These are phyloP conservation scores for Lizanozyma gosingica DNA, from an alignment of 1,139 yeast genomes.

Conservation along the genomic window DNA sequence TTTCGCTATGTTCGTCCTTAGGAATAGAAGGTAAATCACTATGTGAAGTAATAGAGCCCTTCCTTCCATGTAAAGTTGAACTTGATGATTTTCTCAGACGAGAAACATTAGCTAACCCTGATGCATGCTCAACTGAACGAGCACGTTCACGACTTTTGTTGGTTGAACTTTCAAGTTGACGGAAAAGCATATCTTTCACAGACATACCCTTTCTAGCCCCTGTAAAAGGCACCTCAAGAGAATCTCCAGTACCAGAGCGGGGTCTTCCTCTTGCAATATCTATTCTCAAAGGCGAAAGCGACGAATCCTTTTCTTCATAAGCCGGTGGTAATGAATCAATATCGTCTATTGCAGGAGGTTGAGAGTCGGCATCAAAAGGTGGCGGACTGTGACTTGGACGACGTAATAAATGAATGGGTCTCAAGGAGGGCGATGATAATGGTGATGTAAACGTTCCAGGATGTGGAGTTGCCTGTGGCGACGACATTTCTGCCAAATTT, in stretches of 20 bases:
- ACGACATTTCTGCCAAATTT: conserved; percentile 34
- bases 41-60: no score
- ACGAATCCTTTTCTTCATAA: conserved; percentile 20
- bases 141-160: not conserved
- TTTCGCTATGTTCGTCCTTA: no score
- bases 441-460: conserved; percentile 33
- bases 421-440: conserved; percentile 18
- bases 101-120: conserved; percentile 2
- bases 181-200: not conserved
- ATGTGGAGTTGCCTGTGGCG: conserved; percentile 54
- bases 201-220: not conserved
- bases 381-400: conserved; percentile 36
- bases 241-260: conserved; percentile 2
- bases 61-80: no score
- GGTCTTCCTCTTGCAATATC: conserved; percentile 8
- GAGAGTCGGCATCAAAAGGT: conserved; percentile 26
- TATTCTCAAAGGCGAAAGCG: conserved; percentile 26
- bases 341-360: conserved; percentile 18
- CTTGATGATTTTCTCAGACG: no score
- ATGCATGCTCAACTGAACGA: not conserved
- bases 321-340: conserved; percentile 32
- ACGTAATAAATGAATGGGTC: conserved; percentile 29
- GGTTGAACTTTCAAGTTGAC: not conserved
- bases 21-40: no score
- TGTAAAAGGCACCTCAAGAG: not conserved